Evolutionary conservation across 768 basidiomycete species (phyloP), one percentile per base, ranked within the genome.

Genomic region (Leccinellum albellum): DNA sequence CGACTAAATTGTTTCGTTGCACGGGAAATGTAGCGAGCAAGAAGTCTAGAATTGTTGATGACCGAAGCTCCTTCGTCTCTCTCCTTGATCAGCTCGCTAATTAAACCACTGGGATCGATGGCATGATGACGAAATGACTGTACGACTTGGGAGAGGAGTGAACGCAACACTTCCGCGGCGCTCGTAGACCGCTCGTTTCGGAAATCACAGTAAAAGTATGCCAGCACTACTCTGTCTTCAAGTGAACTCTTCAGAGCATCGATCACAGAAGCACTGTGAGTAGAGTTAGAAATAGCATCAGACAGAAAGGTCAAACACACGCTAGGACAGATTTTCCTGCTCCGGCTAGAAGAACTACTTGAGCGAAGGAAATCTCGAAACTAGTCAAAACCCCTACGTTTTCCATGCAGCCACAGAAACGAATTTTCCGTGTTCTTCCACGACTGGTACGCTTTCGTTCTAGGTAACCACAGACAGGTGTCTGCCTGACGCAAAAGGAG

Each of bases 131-230:
- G 6, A 1, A 52, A 33, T 21, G 53, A 35, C 8, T 44, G 56
- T 3, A 69, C 21, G 1, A 63, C 17, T 31, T 67, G 66, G 6
- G 49, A 56, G n/a, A 63, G 50, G 0, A 68, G 10, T 7, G 67
- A 63, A 1, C 59, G 62, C 49, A 67, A 50, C 17, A 64, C 49
- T 31, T 63, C 57, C 8, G 42, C 15, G 2, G 54, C 42, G 21
- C 20, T 55, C 26, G 45, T 65, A 1, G 57, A 51, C 17, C 49
- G 53, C 21, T 60, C 57, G 1, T 28, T 51, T 21, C 58, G 61
- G 10, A 66, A 69, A 46, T 67, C 55, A 3, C 64, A 67, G 6
- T 69, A 67, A 15, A 67, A 64, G n/a, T 50, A 61, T 4, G 17
- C 28, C 12, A 66, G 21, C 1, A 50, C 6, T 8, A 61, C 54